A percentile compares a stretch with the other conserved stretches of the same genome.
Evolutionary conservation across 2,329 filamentous ascomycete genomes (phyloP).

Genomic region (Xylaria sp.): DNA sequence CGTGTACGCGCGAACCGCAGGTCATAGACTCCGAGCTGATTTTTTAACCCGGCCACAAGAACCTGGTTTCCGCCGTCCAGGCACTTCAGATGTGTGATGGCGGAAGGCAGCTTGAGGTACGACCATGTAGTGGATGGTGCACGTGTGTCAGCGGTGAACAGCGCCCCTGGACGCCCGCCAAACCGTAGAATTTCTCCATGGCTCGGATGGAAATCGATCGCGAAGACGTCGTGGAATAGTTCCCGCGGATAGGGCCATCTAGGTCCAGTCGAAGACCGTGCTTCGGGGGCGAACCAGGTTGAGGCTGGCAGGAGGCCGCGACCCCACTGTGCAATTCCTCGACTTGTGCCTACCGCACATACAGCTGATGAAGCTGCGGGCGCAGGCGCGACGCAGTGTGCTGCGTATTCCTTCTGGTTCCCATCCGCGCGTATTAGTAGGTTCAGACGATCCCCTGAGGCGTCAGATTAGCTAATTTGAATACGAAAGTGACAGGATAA

Average conservation of each 20-base stretch:
- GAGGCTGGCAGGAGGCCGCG: constrained; percentile 47
- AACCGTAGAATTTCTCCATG: constrained; percentile 61
- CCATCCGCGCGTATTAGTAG: constrained; percentile 21
- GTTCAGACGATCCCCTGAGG: neutral
- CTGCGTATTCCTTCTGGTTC: constrained; percentile 49
- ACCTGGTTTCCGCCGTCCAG: constrained; percentile 60
- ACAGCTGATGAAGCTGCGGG: constrained; percentile 54
- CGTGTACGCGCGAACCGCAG: constrained; percentile 55
- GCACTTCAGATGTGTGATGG: constrained; percentile 62
- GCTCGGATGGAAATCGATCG: constrained; percentile 59
- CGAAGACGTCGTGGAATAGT: constrained; percentile 56
- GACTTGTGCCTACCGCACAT: constrained; percentile 61
- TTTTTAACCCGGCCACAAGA: constrained; percentile 63
- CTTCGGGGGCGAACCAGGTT: constrained; percentile 49
- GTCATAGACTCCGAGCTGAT: constrained; percentile 67
- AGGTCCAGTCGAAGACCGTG: constrained; percentile 28
- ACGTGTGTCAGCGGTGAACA: constrained; percentile 61
- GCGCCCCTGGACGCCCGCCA: constrained; percentile 60
- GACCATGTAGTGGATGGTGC: constrained; percentile 38
- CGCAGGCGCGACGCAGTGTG: constrained; percentile 53
- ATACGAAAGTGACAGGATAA: neutral
- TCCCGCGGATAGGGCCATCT: neutral
- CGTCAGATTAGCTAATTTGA: constrained; percentile 6
- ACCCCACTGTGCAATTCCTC: constrained; percentile 57
- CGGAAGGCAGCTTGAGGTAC: constrained; percentile 51